Conservation (phyloP, 306 rosid genomes). For the Quercus cerris region DNA sequence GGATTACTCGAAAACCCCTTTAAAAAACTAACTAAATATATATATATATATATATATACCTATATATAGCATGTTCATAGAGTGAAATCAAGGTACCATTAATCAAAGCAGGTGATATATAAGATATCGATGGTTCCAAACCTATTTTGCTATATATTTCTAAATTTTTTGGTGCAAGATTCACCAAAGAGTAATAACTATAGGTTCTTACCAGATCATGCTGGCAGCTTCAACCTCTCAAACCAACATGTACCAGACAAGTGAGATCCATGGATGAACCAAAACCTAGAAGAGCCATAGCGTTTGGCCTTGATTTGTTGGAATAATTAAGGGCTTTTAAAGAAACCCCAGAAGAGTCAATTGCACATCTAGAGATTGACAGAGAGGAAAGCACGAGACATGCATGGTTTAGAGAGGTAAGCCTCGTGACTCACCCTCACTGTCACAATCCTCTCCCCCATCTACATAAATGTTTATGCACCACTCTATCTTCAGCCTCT, state of each 20-base stretch:
- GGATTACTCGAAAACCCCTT: not conserved
- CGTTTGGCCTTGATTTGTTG: not conserved
- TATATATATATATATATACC: not conserved
- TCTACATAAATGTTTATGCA: conserved; percentile 24
- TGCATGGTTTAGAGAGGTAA: conserved; percentile 35
- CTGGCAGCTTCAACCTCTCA: conserved; percentile 99
- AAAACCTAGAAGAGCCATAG: not conserved
- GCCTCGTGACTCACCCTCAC: conserved; percentile 31
- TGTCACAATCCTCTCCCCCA: conserved; percentile 13
- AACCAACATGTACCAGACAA: conserved; percentile 52
- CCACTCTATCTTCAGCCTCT: conserved; percentile 5
- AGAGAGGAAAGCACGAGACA: conserved; percentile 12
- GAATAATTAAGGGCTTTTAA: conserved; percentile 1
- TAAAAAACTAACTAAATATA: not conserved
- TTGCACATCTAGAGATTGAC: not conserved
- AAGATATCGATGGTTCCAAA: no score
- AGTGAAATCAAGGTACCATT: not conserved
- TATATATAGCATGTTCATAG: not conserved
- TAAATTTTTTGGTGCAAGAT: not conserved
- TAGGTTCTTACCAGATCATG: conserved; percentile 79
- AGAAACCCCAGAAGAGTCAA: not conserved
- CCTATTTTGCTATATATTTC: not conserved
- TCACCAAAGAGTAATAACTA: not conserved
- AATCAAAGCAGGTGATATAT: not conserved
- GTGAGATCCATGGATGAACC: conserved; percentile 7